Conservation (phyloP, 2,329 filamentous ascomycete species). For the Fusarium equiseti region DNA sequence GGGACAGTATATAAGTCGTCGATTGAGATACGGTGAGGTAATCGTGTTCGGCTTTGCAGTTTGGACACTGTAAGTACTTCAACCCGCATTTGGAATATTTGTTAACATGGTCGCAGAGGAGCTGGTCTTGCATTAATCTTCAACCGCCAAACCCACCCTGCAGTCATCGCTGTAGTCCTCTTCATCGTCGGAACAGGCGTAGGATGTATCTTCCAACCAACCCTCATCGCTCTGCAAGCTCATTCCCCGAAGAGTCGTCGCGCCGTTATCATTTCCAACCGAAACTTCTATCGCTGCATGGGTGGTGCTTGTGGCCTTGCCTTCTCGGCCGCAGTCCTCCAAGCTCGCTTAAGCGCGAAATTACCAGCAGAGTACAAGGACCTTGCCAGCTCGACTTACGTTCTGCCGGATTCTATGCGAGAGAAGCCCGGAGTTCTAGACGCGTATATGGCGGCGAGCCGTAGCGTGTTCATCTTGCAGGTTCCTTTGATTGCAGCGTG, state of each 20-base stretch:
- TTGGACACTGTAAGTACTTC: conserved; percentile 1
- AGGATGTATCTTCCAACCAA: neutral
- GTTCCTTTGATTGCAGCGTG: neutral
- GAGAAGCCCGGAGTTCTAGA: neutral
- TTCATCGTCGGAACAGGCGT: neutral
- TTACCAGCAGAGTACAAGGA: neutral
- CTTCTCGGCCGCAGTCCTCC: neutral
- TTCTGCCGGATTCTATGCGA: neutral
- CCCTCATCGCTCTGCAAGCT: neutral
- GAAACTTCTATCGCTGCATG: conserved; percentile 13
- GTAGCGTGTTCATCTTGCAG: conserved; percentile 7
- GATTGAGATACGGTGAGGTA: neutral
- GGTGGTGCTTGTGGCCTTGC: conserved; percentile 3
- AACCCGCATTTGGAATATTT: rapidly evolving
- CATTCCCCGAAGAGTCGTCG: conserved; percentile 6
- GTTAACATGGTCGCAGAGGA: neutral
- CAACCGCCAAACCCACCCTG: neutral
- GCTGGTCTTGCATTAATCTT: neutral
- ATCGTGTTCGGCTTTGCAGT: neutral
- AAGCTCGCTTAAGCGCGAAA: neutral
- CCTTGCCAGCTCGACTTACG: neutral
- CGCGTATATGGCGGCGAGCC: conserved; percentile 2
- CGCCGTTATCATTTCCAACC: conserved; percentile 1
- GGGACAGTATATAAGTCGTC: conserved; percentile 9
- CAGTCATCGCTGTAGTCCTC: neutral